Base-by-base conservation (phyloP, 2,329 filamentous ascomycete genomes). In the Ceratocystis albifundus region DNA sequence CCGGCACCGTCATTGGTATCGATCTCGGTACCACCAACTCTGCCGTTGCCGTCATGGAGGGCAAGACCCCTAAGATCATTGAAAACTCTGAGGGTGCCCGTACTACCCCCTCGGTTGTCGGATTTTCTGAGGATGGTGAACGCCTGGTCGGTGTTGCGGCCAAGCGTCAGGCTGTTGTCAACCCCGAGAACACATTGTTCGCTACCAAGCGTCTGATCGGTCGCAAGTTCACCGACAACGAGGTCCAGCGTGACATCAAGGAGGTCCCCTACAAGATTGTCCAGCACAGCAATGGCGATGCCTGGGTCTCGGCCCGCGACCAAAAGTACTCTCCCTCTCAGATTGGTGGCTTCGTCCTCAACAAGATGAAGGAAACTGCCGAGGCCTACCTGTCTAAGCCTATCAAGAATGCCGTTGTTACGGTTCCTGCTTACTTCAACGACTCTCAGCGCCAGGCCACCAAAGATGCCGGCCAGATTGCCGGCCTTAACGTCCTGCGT, bases 301-400 rank as follows among this genome's bases (percentile, higher is more conserved):
- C 93, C 70, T 96, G 93, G 93, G 88, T 97, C 70, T 86, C 92
- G 78, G 89, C 92, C 72, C 90, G 91, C 72, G 91, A 87, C 75
- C 86, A 96, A 79, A 96, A 92, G 78, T 96, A 96, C 83, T 96
- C 92, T 71, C 93, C 93, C 67, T 96, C 92, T n/a, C 93, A 97
- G 79, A 90, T 97, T 70, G 93, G 93, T 84, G 93, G 92, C 75
- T 96, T 96, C 78, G 84, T 96, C 71, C 85, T 97, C 73, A 88
- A 91, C 78, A 96, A 97, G 86, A 96, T 96, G 93, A 96, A 96
- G 86, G 93, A 96, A 84, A 97, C 93, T 64, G 93, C 93, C 71
- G 92, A 96, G 82, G 82, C 88, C 69, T 96, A 95, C 80, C 85
- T 96, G 71, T 86, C 88, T 79, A 96, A 91, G 82, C 85, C 85